Percentiles rank a stretch among this genome's conserved stretches.
Conservation (phyloP, 2,329 filamentous ascomycete species). For the Monosporascus sp. region DNA sequence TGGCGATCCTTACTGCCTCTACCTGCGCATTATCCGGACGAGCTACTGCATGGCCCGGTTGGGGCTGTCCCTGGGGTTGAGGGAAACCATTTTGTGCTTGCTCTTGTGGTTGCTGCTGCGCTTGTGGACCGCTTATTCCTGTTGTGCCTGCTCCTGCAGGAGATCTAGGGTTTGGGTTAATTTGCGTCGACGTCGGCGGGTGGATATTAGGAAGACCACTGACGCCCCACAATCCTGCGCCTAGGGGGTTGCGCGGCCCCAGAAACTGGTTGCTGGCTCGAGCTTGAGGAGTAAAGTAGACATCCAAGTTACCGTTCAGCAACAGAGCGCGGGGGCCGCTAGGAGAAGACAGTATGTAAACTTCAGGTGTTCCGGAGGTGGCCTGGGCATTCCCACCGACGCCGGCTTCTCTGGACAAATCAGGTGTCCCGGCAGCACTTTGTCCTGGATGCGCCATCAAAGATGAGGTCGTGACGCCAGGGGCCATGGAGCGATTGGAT, state of each 20-base stretch:
- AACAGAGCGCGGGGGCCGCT: constrained; percentile 54
- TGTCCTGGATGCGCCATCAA: constrained; percentile 34
- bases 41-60: constrained; percentile 22
- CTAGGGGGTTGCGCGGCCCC: constrained; percentile 8
- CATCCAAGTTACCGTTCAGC: constrained; percentile 45
- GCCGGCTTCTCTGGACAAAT: constrained; percentile 31
- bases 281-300: constrained; percentile 45
- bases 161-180: constrained; percentile 7
- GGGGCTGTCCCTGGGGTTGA: constrained; percentile 23
- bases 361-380: constrained; percentile 36
- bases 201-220: constrained; percentile 5
- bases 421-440: constrained; percentile 45
- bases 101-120: constrained; percentile 21
- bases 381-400: constrained; percentile 20
- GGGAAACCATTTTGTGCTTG: constrained; percentile 23
- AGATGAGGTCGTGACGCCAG: constrained; percentile 38
- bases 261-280: constrained; percentile 9
- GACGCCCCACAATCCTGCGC: not conserved
- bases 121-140: constrained; percentile 18
- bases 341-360: constrained; percentile 58
- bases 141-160: constrained; percentile 3
- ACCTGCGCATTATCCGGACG: constrained; percentile 25
- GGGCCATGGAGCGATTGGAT: constrained; percentile 31
- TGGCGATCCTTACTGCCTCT: constrained; percentile 33
- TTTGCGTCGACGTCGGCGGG: constrained; percentile 11